Evolutionary conservation across 139 green algal genomes (phyloP).

Genomic region (Chlamydomonas applanata): DNA sequence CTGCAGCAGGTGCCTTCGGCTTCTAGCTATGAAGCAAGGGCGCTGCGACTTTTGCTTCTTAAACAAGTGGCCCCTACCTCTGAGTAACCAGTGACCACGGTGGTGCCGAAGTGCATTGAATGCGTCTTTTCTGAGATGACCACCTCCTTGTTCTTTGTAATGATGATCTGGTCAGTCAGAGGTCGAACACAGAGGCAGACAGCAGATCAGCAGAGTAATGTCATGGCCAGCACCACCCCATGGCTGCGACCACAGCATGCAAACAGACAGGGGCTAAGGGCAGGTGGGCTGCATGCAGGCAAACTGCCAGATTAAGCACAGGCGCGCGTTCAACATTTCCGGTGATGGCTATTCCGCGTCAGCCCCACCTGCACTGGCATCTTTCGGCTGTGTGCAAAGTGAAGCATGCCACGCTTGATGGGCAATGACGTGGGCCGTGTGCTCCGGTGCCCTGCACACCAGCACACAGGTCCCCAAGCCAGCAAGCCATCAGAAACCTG

Average conservation of each 20-base stretch:
- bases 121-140: slow-evolving; percentile 45
- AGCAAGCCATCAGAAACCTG: no score
- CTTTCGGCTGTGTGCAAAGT: slow-evolving; percentile 76
- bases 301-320: no score
- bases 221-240: not conserved
- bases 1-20: no score
- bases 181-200: not conserved
- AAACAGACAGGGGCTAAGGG: no score
- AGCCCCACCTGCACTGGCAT: slow-evolving; percentile 77
- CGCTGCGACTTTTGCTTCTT: no score
- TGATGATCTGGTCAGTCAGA: slow-evolving; percentile 25
- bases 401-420: slow-evolving; percentile 89
- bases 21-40: no score
- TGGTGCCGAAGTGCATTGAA: slow-evolving; percentile 18
- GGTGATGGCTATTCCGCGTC: no score
- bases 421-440: slow-evolving; percentile 61
- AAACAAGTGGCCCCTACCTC: slow-evolving; percentile 19
- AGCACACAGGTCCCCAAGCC: not conserved
- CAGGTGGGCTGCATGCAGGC: no score
- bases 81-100: slow-evolving; percentile 29
- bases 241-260: not conserved
- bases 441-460: slow-evolving; percentile 65
- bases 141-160: slow-evolving; percentile 45
- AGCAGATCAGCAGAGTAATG: no score
- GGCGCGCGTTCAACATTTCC: no score